A percentile compares a stretch with the other conserved stretches of the same genome.
These are phyloP conservation scores for Angomonas deanei DNA, from an alignment of 208 protist genomes.

Conservation along the genomic window DNA sequence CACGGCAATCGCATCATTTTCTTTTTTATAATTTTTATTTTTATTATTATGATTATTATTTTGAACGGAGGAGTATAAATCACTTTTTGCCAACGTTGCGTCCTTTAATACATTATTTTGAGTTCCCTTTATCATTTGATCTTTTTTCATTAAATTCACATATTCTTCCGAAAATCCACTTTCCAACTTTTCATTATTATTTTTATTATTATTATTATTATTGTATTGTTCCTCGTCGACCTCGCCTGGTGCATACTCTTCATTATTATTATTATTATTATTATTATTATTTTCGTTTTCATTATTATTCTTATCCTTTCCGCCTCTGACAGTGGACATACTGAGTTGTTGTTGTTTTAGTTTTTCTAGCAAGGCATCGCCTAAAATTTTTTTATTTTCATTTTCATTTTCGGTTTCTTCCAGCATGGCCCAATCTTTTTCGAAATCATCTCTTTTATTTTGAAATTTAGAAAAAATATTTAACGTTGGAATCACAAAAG, in stretches of 20 bases:
- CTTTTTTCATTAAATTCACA: too few species aligned
- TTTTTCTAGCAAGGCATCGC: neutral
- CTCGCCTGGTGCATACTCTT: neutral
- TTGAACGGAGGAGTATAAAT: neutral
- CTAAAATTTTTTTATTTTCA: neutral
- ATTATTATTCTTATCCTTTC: slow-evolving; percentile 1
- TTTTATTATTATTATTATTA: neutral
- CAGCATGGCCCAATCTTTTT: slow-evolving; percentile 60
- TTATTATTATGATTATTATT: slow-evolving; percentile 1
- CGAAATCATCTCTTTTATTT: slow-evolving; percentile 52
- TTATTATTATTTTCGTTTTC: neutral
- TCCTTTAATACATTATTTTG: neutral
- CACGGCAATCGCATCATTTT: neutral
- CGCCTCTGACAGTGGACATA: neutral
- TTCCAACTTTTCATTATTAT: neutral
- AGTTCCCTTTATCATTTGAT: too few species aligned
- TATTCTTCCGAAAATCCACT: too few species aligned
- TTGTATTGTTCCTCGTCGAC: neutral
- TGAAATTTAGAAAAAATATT: slow-evolving; percentile 75
- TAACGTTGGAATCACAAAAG: slow-evolving; percentile 31
- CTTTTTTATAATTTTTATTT: neutral
- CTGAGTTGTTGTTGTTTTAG: neutral
- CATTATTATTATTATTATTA: slow-evolving; percentile 4
- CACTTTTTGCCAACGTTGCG: neutral
- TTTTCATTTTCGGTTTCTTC: slow-evolving; percentile 26